Evolutionary conservation across 2,329 filamentous ascomycete species (phyloP).

Genomic region (Corniculantispora saksenae): DNA sequence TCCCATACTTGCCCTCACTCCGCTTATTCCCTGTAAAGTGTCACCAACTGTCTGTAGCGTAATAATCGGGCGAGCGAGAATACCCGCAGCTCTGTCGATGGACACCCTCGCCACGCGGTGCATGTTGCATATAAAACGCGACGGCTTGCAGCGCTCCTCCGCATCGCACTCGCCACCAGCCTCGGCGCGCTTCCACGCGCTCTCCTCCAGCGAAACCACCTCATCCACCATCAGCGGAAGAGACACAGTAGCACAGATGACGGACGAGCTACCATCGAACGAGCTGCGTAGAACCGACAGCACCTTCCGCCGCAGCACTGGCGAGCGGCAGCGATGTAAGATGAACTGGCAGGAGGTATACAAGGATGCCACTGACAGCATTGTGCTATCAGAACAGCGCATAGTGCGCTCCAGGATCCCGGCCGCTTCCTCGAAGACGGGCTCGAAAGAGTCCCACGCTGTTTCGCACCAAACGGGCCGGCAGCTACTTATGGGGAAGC

Average conservation of each 20-base stretch:
- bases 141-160: not conserved
- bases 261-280: too few relatives aligned
- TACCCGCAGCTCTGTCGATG: too few relatives aligned
- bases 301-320: not conserved
- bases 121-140: not conserved
- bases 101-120: not conserved
- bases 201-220: not conserved
- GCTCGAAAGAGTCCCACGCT: not conserved
- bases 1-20: too few relatives aligned
- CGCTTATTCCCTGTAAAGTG: too few relatives aligned
- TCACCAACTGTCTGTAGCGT: too few relatives aligned
- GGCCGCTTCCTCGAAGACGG: not conserved
- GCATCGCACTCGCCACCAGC: not conserved
- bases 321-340: not conserved
- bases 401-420: not conserved
- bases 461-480: not conserved
- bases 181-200: not conserved
- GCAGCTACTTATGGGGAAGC: not conserved
- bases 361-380: not conserved
- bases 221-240: not conserved
- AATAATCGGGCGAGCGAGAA: too few relatives aligned
- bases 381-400: not conserved
- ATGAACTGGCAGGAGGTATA: constrained; percentile 2
- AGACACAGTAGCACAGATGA: too few relatives aligned
- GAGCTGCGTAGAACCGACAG: not conserved